A percentile compares a stretch with the other conserved stretches of the same genome.
These are phyloP conservation scores for Niveomyces coronatus DNA, from an alignment of 2,329 filamentous ascomycete genomes.

Conservation along the genomic window DNA sequence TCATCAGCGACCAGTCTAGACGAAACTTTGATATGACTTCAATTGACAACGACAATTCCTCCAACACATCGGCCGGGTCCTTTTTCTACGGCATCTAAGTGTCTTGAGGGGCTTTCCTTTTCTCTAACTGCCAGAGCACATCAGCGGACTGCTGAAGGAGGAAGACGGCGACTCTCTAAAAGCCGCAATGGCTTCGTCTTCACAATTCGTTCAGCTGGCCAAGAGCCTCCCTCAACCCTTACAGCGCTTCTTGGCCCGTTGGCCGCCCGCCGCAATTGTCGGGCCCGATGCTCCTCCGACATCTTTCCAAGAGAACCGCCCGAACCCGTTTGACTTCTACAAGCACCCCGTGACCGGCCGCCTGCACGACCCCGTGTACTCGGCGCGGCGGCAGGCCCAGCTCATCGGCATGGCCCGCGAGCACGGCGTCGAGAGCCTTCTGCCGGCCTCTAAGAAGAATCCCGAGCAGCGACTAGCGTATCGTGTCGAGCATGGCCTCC, in stretches of 20 bases:
- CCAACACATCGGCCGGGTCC: too few species aligned
- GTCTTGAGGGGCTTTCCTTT: too few species aligned
- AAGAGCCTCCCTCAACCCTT: slow-evolving; percentile 67
- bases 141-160: too few species aligned
- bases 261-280: slow-evolving; percentile 61
- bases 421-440: slow-evolving; percentile 69
- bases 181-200: slow-evolving; percentile 24
- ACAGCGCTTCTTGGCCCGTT: slow-evolving; percentile 78
- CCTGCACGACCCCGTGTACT: slow-evolving; percentile 78
- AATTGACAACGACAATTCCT: too few species aligned
- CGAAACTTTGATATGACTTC: too few species aligned
- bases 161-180: too few species aligned
- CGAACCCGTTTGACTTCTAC: slow-evolving; percentile 73
- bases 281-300: slow-evolving; percentile 33
- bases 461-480: slow-evolving; percentile 59
- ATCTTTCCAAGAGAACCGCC: slow-evolving; percentile 44
- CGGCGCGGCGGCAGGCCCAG: slow-evolving; percentile 78
- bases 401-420: slow-evolving; percentile 75
- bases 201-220: slow-evolving; percentile 47
- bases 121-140: too few species aligned
- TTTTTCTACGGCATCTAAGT: too few species aligned
- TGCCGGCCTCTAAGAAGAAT: slow-evolving; percentile 69
- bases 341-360: slow-evolving; percentile 69
- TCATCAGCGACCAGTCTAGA: too few species aligned
- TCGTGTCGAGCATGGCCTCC: slow-evolving; percentile 67